A percentile compares a stretch with the other conserved stretches of the same genome.
Evolutionary conservation across 768 basidiomycete genomes (phyloP).

Genomic region (Rhizopogon vesiculosus): DNA sequence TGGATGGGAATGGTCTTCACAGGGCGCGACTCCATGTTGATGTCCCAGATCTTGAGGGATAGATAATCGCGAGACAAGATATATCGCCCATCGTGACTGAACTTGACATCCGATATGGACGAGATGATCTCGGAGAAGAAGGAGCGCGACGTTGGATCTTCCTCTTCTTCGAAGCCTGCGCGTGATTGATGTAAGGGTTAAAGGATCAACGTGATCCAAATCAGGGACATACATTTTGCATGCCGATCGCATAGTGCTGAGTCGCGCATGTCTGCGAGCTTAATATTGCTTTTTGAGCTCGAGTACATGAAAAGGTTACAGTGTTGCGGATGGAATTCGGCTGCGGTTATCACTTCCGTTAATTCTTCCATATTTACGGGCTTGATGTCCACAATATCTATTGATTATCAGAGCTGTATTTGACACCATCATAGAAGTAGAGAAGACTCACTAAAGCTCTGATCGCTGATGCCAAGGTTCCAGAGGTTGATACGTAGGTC

Average conservation of each 20-base stretch:
- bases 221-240: constrained; percentile 75
- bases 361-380: constrained; percentile 99
- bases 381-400: constrained; percentile 99
- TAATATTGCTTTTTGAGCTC: constrained; percentile 99
- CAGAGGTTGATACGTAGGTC: constrained; percentile 96
- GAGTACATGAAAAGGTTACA: constrained; percentile 99
- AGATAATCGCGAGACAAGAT: constrained; percentile 97
- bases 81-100: constrained; percentile 95
- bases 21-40: constrained; percentile 97
- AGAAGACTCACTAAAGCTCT: constrained; percentile 87
- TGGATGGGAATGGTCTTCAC: constrained; percentile 98
- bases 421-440: not conserved
- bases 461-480: constrained; percentile 98
- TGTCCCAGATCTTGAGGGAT: constrained; percentile 98
- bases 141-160: constrained; percentile 94
- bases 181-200: constrained; percentile 9
- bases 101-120: constrained; percentile 99
- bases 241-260: constrained; percentile 94
- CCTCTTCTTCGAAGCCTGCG: constrained; percentile 96
- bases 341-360: constrained; percentile 99
- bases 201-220: not conserved
- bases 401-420: not conserved
- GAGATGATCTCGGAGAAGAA: constrained; percentile 99
- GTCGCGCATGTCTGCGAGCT: constrained; percentile 98
- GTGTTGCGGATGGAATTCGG: constrained; percentile 95